Evolutionary conservation across 169 alveolate genomes (phyloP), one percentile per base, ranked within the genome.

Genomic region (Babesia ovata): DNA sequence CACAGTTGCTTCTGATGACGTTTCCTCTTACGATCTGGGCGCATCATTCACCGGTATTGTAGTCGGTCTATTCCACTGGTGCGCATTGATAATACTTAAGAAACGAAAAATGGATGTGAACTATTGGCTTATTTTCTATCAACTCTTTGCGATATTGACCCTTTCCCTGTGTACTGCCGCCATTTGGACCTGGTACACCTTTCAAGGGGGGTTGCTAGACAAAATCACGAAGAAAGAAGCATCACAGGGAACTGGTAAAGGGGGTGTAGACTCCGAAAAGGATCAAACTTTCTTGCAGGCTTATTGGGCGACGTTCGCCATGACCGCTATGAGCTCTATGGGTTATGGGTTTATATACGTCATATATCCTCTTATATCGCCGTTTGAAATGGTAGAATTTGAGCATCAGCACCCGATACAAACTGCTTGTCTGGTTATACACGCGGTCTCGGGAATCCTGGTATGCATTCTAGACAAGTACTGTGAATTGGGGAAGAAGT

Each of bases 311-410:
- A 36, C 53, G 21, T n/a, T 67, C 21, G 66, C 76, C 36, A 53
- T 67, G 76, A 52, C 16, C 6, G 65, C 16, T 2, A 17, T 29
- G 39, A 36, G 76, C 65, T 52, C 66, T 22, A 26, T 54, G 1
- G 76, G 76, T 8, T 67, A 49, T 14, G 76, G 76, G 24, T 36
- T 67, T 16, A 67, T 67, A 24, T 67, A 67, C 33, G 76, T 67
- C 52, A 36, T 67, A 19, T 67, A 67, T 48, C 76, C 76, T 10
- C 76, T 49, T 14, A 67, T 67, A 9, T 67, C 76, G 33, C 76
- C 76, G 16, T 67, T 67, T 54, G 76, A 67, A 42, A 67, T 67
- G 76, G 76, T 67, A 22, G 28, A 33, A 22, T 50, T 29, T 28
- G 58, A 50, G 28, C 39, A 67, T 42, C 54, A 48, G 58, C 53